These are phyloP conservation scores for Urochloa ruziziensis DNA, from an alignment of 176 grass and related monocot species.

Conservation along the genomic window DNA sequence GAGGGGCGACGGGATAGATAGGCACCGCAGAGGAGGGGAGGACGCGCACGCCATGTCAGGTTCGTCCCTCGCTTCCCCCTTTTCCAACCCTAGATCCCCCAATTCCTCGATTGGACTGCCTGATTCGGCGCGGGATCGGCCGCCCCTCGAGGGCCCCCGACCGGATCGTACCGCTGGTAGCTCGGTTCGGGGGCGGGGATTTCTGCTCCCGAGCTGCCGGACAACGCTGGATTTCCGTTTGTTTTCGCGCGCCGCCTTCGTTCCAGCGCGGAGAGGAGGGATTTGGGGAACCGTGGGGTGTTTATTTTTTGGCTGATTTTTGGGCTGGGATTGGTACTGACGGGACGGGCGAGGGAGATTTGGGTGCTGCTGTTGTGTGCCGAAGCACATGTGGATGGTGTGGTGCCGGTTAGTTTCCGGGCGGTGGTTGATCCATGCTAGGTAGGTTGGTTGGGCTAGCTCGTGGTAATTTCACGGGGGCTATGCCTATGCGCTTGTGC, in stretches of 20 bases:
- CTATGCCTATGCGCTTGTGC: no score
- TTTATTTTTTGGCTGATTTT: background rate
- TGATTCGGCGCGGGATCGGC: background rate
- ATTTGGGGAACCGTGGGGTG: no score
- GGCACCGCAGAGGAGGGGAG: background rate
- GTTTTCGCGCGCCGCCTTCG: no score
- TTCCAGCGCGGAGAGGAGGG: no score
- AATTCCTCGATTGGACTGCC: background rate
- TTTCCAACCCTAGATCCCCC: constrained; percentile 20
- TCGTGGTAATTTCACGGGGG: background rate
- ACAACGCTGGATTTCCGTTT: background rate
- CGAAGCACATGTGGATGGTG: no score
- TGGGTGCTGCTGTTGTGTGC: no score
- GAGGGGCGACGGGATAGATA: background rate
- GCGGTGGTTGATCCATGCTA: no score
- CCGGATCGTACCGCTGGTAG: background rate
- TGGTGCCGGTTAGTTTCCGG: no score
- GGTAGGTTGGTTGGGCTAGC: background rate
- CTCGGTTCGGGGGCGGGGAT: background rate
- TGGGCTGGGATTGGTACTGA: background rate
- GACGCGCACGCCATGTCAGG: constrained; percentile 47
- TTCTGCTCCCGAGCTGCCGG: background rate
- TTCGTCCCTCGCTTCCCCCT: background rate
- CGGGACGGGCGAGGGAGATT: no score
- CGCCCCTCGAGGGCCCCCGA: background rate